Percentiles rank a stretch among this genome's conserved stretches.
Evolutionary conservation across 305 asterid genomes (phyloP).

Genomic region (Striga hermonthica): DNA sequence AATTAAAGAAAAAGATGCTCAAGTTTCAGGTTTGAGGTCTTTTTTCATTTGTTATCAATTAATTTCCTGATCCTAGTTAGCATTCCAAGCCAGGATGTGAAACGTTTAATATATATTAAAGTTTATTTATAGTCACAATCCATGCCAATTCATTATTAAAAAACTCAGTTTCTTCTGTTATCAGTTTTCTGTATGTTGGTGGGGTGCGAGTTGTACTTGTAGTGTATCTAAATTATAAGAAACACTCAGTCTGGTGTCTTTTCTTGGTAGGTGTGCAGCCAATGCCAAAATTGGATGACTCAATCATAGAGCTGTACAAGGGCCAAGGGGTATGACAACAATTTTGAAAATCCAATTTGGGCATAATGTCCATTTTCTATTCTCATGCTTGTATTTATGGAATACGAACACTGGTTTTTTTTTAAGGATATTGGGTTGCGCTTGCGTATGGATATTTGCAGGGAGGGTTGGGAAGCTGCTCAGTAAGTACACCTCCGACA

Average conservation of each 20-base stretch:
- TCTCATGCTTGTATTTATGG: not conserved
- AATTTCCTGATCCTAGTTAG: not conserved
- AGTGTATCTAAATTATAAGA: not conserved
- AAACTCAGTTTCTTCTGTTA: not conserved
- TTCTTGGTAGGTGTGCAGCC: conserved; percentile 53
- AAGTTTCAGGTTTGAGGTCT: conserved; percentile 61
- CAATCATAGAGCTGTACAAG: conserved; percentile 78
- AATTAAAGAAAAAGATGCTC: conserved; percentile 70
- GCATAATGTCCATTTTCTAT: not conserved
- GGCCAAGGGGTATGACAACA: conserved; percentile 73
- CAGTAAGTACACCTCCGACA: conserved; percentile 82
- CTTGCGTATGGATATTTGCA: conserved; percentile 33
- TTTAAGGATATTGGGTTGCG: conserved; percentile 18
- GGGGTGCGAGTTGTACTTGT: conserved; percentile 1
- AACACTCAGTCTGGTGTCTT: conserved; percentile 19
- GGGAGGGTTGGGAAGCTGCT: conserved; percentile 93
- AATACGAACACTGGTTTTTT: too few species aligned
- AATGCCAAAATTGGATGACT: conserved; percentile 67
- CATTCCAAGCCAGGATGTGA: not conserved
- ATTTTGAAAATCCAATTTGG: not conserved
- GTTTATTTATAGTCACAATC: not conserved
- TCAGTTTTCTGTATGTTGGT: not conserved
- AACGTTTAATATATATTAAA: not conserved
- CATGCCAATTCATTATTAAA: not conserved
- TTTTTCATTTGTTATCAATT: not conserved